Evolutionary conservation across 805 yeast genomes (phyloP).

Genomic region (Candida silvicultrix): DNA sequence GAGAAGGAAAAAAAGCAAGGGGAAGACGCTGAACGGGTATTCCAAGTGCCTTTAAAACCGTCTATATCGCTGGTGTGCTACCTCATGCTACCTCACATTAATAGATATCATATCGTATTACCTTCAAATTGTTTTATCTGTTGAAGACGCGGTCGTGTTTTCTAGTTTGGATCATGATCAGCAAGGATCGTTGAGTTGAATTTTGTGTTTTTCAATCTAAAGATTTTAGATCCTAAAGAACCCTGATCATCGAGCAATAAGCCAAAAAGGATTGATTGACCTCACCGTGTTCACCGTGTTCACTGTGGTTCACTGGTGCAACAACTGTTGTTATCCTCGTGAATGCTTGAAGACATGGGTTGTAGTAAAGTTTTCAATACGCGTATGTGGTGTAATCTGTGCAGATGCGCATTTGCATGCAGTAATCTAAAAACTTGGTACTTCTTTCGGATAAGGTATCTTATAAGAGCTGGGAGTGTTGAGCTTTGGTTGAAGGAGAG

Average conservation of each 20-base stretch:
- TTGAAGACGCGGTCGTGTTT: background rate
- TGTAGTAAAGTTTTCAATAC: background rate
- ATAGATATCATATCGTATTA: too few relatives aligned
- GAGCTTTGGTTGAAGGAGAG: too few relatives aligned
- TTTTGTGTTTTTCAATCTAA: too few relatives aligned
- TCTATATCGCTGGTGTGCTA: too few relatives aligned
- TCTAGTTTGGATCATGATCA: background rate
- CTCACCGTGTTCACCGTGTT: too few relatives aligned
- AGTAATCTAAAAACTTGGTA: background rate
- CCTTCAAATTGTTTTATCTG: too few relatives aligned
- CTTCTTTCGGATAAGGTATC: background rate
- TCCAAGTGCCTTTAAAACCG: too few relatives aligned
- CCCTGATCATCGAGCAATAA: background rate
- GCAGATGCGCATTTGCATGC: background rate
- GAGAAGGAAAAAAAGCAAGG: background rate
- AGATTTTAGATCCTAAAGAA: background rate
- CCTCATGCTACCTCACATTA: too few relatives aligned
- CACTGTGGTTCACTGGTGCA: too few relatives aligned
- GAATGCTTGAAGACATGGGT: background rate
- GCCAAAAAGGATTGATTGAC: too few relatives aligned
- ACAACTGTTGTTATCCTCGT: background rate
- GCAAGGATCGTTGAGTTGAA: background rate
- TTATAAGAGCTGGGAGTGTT: too few relatives aligned
- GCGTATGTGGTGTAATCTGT: background rate
- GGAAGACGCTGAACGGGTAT: background rate